Percentiles rank a stretch among this genome's conserved stretches.
These are phyloP conservation scores for Macadamia tetraphylla DNA, from an alignment of 164 flowering plant genomes.

Conservation along the genomic window DNA sequence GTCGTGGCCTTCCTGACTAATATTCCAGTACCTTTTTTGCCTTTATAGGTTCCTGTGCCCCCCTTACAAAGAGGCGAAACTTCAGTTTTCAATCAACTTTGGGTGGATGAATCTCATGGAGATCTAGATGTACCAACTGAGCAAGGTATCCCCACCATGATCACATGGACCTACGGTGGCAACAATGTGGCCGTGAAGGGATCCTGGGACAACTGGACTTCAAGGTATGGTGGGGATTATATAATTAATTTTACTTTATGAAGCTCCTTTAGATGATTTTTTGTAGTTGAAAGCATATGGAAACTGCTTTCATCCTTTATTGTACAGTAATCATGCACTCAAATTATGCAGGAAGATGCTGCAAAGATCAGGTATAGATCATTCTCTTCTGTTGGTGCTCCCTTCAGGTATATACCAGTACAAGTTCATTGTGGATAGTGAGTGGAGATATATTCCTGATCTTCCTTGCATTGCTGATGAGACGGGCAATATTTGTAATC, in stretches of 20 bases:
- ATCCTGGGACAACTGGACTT: slow-evolving; percentile 91
- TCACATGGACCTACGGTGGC: slow-evolving; percentile 85
- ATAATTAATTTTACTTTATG: not conserved
- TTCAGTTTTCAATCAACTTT: slow-evolving; percentile 30
- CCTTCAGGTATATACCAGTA: slow-evolving; percentile 85
- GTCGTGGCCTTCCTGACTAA: not conserved
- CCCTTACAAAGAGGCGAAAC: slow-evolving; percentile 57
- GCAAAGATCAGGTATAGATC: slow-evolving; percentile 82
- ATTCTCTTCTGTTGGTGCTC: slow-evolving; percentile 63
- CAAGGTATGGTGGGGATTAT: slow-evolving; percentile 37
- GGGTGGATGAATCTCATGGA: slow-evolving; percentile 41
- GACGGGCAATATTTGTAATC: slow-evolving; percentile 50
- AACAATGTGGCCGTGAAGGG: slow-evolving; percentile 77
- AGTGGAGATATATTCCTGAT: slow-evolving; percentile 74
- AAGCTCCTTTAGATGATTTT: not conserved
- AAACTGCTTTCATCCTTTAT: no score
- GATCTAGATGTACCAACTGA: slow-evolving; percentile 38
- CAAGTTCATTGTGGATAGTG: slow-evolving; percentile 82
- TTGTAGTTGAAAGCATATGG: not conserved
- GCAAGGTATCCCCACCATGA: slow-evolving; percentile 67
- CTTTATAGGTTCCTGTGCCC: slow-evolving; percentile 64
- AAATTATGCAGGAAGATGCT: slow-evolving; percentile 51
- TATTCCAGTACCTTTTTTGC: not conserved
- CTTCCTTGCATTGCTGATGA: slow-evolving; percentile 70
- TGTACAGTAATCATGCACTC: not conserved